Evolutionary conservation across 352 stramenopile genomes (phyloP).

Genomic region (Globisporangium parvum): DNA sequence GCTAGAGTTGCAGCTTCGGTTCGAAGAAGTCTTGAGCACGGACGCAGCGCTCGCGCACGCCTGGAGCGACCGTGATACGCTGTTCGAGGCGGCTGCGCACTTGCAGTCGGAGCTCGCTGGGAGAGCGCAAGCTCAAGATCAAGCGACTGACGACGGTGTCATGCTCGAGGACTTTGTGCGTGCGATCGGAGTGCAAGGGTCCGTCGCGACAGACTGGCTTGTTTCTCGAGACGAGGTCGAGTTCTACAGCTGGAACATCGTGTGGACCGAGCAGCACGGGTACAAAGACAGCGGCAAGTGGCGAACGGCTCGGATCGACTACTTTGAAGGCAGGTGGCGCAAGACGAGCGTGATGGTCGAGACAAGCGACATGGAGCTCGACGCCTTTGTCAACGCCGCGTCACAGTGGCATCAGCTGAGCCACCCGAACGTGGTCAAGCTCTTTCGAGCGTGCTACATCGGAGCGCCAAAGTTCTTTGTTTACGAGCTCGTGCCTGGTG

Average conservation of each 20-base stretch:
- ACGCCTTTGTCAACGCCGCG: not conserved
- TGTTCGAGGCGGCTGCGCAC: not conserved
- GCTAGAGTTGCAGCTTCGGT: not conserved
- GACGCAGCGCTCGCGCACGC: not conserved
- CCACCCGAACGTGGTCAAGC: constrained; percentile 8
- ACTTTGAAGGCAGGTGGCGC: constrained; percentile 4
- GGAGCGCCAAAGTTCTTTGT: not conserved
- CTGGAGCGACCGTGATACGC: not conserved
- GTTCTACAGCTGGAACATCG: constrained; percentile 4
- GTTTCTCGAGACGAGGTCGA: not conserved
- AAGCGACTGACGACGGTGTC: not conserved
- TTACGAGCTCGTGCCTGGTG: not conserved
- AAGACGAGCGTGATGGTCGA: constrained; percentile 6
- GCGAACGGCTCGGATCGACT: too few species aligned
- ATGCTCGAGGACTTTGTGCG: not conserved
- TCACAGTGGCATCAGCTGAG: constrained; percentile 4
- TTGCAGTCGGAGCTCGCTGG: too few species aligned
- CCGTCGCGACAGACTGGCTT: constrained; percentile 5
- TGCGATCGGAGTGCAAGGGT: not conserved
- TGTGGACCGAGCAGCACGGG: not conserved
- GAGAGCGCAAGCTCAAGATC: not conserved
- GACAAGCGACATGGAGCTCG: not conserved
- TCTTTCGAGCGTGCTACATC: constrained; percentile 2
- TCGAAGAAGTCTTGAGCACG: not conserved
- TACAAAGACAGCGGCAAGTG: not conserved